phyloP scores from a whole-genome alignment of 2,329 filamentous ascomycete species.

The Bipolaris oryzae region DNA sequence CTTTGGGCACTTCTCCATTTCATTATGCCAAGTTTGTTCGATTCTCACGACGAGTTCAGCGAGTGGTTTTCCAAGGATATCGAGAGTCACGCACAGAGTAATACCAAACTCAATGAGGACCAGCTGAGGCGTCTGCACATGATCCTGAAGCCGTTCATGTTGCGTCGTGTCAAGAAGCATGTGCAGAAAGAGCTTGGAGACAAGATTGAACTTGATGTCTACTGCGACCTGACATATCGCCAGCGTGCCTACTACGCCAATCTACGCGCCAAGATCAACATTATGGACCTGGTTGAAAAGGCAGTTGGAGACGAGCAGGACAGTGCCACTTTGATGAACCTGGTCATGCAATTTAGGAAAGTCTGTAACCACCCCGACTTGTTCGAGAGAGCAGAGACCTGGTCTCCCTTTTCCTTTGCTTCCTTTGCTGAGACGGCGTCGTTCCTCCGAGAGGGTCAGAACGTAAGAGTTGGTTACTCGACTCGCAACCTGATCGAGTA shows the following conservation, averaged over 20 bases:
- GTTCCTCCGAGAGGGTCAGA: constrained; percentile 85
- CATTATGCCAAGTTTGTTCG: constrained; percentile 99
- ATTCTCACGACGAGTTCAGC: constrained; percentile 89
- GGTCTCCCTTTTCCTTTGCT: constrained; percentile 81
- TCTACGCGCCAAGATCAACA: constrained; percentile 94
- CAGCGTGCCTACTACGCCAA: constrained; percentile 93
- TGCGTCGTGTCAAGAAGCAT: constrained; percentile 99
- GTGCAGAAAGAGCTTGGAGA: constrained; percentile 98
- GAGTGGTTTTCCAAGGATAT: constrained; percentile 97
- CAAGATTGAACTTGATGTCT: constrained; percentile 96
- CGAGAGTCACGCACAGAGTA: constrained; percentile 96
- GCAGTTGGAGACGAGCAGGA: constrained; percentile 93
- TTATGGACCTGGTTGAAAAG: constrained; percentile 98
- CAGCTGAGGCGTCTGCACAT: constrained; percentile 96
- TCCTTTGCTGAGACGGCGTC: constrained; percentile 94
- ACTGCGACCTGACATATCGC: constrained; percentile 95
- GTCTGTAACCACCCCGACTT: constrained; percentile 98
- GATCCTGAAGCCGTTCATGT: constrained; percentile 99
- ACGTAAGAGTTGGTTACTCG: constrained; percentile 83
- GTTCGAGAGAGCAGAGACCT: constrained; percentile 92
- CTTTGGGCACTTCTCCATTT: constrained; percentile 97
- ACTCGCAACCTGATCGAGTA: constrained; percentile 87
- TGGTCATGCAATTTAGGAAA: constrained; percentile 99
- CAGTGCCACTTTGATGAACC: constrained; percentile 95
- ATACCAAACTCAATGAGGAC: constrained; percentile 99